phyloP scores from a whole-genome alignment of 139 green algal genomes.

The Volvox reticuliferus region DNA sequence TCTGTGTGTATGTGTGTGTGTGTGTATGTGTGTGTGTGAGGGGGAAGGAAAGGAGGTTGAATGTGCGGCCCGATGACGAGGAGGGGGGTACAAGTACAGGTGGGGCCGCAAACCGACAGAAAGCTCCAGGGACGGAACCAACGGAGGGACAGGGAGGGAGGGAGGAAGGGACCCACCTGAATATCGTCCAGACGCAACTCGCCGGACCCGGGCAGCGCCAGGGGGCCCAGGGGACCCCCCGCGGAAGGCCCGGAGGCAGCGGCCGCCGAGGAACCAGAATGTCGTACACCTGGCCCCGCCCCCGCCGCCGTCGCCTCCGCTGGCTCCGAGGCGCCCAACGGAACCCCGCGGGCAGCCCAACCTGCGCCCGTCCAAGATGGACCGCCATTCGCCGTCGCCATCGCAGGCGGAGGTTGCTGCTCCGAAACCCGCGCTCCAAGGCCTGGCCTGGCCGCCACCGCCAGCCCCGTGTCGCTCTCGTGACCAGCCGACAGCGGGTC shows the following conservation, averaged over 20 bases:
- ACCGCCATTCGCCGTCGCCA: no score
- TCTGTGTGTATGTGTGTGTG: no score
- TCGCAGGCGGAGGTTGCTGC: not conserved
- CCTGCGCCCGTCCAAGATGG: not conserved
- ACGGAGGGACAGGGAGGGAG: no score
- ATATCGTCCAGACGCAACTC: constrained; percentile 3
- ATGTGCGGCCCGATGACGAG: no score
- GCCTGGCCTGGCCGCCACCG: not conserved
- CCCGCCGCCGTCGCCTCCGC: not conserved
- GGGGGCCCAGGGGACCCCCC: not conserved
- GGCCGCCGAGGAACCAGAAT: not conserved
- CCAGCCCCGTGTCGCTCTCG: no score
- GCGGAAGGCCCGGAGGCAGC: not conserved
- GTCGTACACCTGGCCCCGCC: not conserved
- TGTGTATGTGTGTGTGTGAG: no score
- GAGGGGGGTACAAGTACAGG: no score
- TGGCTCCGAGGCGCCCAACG: not conserved
- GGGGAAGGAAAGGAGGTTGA: no score
- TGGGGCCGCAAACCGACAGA: no score
- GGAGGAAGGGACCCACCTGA: not conserved
- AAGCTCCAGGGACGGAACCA: no score
- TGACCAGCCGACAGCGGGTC: not conserved
- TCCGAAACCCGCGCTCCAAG: no score
- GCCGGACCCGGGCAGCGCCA: not conserved
- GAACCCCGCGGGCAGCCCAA: not conserved